Conservation (phyloP, 352 stramenopile genomes). For the Pythium monospermum region DNA sequence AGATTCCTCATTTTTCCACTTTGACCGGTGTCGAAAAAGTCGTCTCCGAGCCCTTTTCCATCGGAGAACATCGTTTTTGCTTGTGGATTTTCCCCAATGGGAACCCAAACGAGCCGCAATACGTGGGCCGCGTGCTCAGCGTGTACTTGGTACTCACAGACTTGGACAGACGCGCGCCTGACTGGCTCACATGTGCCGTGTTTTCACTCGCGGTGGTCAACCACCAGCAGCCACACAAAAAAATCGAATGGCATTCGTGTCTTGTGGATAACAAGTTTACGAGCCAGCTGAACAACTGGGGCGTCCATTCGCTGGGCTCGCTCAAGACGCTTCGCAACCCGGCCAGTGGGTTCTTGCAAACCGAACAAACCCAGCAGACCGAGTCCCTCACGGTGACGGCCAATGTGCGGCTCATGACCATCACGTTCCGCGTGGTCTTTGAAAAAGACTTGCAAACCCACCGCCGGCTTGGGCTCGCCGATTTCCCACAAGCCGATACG, state of each 20-base stretch:
- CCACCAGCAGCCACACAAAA: conserved; percentile 30
- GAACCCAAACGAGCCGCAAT: conserved; percentile 76
- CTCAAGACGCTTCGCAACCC: conserved; percentile 51
- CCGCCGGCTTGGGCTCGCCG: conserved; percentile 47
- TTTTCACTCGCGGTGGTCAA: conserved; percentile 72
- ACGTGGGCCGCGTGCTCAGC: conserved; percentile 58
- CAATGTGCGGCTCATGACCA: conserved; percentile 71
- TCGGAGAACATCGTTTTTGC: conserved; percentile 70
- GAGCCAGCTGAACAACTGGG: conserved; percentile 71
- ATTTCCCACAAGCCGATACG: conserved; percentile 38
- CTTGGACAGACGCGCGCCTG: conserved; percentile 37
- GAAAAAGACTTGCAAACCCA: conserved; percentile 48
- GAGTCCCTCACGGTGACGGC: conserved; percentile 57
- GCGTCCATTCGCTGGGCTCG: conserved; percentile 66
- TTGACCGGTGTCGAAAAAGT: conserved; percentile 49
- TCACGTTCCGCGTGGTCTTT: conserved; percentile 72
- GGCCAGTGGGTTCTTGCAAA: conserved; percentile 40
- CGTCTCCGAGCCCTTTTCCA: conserved; percentile 67
- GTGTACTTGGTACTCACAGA: conserved; percentile 81
- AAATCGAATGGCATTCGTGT: conserved; percentile 78
- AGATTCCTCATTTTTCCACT: conserved; percentile 46
- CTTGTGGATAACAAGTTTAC: conserved; percentile 83
- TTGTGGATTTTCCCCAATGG: conserved; percentile 75
- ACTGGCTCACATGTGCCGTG: conserved; percentile 76
- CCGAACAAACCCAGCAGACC: conserved; percentile 6